Evolutionary conservation across 2,329 filamentous ascomycete genomes (phyloP).

Genomic region (Aspergillus amoenus): DNA sequence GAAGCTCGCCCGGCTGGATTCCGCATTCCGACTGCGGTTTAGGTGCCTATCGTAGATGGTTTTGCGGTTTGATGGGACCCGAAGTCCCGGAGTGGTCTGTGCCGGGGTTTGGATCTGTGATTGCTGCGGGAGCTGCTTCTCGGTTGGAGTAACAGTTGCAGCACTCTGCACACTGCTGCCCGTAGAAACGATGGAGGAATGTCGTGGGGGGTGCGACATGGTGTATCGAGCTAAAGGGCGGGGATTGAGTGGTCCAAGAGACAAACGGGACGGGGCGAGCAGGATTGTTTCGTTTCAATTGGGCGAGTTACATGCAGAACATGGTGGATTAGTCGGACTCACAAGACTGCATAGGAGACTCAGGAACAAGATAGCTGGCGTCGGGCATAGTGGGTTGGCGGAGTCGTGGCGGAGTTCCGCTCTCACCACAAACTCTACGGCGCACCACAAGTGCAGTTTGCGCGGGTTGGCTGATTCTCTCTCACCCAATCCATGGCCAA

Average conservation of each 20-base stretch:
- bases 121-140: slow-evolving; percentile 26
- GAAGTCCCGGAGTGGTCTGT: slow-evolving; percentile 58
- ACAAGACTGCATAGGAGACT: not conserved
- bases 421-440: slow-evolving; percentile 9
- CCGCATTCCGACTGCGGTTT: slow-evolving; percentile 82
- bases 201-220: slow-evolving; percentile 33
- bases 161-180: slow-evolving; percentile 26
- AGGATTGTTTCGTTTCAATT: not conserved
- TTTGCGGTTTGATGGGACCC: slow-evolving; percentile 89
- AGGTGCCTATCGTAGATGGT: slow-evolving; percentile 96
- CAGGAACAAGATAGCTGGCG: not conserved
- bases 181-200: slow-evolving; percentile 33
- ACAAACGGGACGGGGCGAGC: not conserved
- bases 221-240: not conserved
- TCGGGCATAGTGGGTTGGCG: not conserved
- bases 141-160: slow-evolving; percentile 8
- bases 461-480: slow-evolving; percentile 8
- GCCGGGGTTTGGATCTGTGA: slow-evolving; percentile 51
- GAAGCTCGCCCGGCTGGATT: slow-evolving; percentile 90
- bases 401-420: not conserved
- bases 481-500: not conserved
- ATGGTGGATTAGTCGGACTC: not conserved
- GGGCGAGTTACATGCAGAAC: not conserved
- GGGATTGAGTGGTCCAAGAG: not conserved
- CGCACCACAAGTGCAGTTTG: slow-evolving; percentile 4